These are phyloP conservation scores for Russula earlei DNA, from an alignment of 768 basidiomycete species.

Conservation along the genomic window DNA sequence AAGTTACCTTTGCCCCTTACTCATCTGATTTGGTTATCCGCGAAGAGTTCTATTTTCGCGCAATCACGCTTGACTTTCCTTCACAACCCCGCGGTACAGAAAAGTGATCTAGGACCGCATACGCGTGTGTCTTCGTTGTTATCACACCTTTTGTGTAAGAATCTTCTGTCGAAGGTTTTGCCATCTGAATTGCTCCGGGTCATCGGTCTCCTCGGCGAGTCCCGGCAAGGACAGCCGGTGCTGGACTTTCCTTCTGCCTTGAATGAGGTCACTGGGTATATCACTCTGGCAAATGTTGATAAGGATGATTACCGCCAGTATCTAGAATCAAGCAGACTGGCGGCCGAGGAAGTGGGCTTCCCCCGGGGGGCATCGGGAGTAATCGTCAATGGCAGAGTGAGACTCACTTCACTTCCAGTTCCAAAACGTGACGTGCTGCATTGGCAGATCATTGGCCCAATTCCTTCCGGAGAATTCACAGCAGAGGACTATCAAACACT, in stretches of 20 bases:
- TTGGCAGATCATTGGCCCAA: constrained; percentile 66
- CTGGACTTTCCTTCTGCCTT: constrained; percentile 29
- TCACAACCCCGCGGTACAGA: constrained; percentile 47
- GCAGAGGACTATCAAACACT: constrained; percentile 66
- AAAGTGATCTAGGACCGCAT: constrained; percentile 18
- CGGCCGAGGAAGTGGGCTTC: constrained; percentile 50
- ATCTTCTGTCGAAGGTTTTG: constrained; percentile 32
- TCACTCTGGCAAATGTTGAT: constrained; percentile 29
- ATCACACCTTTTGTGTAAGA: constrained; percentile 38
- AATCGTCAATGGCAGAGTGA: constrained; percentile 76
- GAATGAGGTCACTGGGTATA: constrained; percentile 29
- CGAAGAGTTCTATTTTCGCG: constrained; percentile 33
- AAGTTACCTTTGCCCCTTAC: neutral
- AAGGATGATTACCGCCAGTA: constrained; percentile 33
- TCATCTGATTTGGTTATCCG: neutral
- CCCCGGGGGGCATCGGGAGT: constrained; percentile 52
- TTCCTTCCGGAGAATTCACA: constrained; percentile 48
- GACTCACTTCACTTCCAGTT: constrained; percentile 22
- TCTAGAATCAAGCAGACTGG: constrained; percentile 35
- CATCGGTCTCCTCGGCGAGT: constrained; percentile 26
- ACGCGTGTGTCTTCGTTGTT: constrained; percentile 37
- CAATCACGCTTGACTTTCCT: constrained; percentile 63
- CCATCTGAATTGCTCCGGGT: constrained; percentile 33
- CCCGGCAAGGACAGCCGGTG: constrained; percentile 30
- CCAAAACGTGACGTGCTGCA: neutral